Evolutionary conservation across 306 rosid genomes (phyloP).

Genomic region (Oxytropis ochrocephala): DNA sequence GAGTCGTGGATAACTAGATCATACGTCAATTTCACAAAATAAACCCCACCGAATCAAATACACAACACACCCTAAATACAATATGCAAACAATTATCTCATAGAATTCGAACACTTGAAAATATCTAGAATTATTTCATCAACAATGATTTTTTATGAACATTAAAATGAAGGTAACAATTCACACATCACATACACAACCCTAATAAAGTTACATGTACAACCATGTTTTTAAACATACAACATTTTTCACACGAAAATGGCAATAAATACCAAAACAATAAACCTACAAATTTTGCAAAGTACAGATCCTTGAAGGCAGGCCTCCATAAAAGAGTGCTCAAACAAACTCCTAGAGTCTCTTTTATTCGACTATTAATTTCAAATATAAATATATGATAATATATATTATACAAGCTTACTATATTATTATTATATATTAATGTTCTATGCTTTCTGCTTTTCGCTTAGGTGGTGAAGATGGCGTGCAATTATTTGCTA

Average conservation of each 20-base stretch:
- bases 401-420: not conserved
- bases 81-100: not conserved
- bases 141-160: not conserved
- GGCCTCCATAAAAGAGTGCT: not conserved
- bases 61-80: too few species aligned
- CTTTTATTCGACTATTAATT: slow-evolving; percentile 1
- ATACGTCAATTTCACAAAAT: too few species aligned
- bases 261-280: not conserved
- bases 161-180: not conserved
- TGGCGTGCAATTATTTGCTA: slow-evolving; percentile 24
- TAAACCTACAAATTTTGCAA: not conserved
- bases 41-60: too few species aligned
- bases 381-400: not conserved
- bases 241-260: slow-evolving; percentile 9
- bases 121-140: not conserved
- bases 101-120: not conserved
- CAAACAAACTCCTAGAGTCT: slow-evolving; percentile 5
- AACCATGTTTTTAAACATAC: not conserved
- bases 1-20: too few species aligned
- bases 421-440: not conserved
- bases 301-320: not conserved
- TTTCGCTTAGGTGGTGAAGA: slow-evolving; percentile 34
- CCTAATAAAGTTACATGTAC: not conserved
- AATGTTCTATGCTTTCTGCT: slow-evolving; percentile 21
- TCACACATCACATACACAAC: not conserved